Percentiles rank a stretch among this genome's conserved stretches.
phyloP scores from a whole-genome alignment of 1,284 basidiomycete genomes.

The Ganoderma sinense region DNA sequence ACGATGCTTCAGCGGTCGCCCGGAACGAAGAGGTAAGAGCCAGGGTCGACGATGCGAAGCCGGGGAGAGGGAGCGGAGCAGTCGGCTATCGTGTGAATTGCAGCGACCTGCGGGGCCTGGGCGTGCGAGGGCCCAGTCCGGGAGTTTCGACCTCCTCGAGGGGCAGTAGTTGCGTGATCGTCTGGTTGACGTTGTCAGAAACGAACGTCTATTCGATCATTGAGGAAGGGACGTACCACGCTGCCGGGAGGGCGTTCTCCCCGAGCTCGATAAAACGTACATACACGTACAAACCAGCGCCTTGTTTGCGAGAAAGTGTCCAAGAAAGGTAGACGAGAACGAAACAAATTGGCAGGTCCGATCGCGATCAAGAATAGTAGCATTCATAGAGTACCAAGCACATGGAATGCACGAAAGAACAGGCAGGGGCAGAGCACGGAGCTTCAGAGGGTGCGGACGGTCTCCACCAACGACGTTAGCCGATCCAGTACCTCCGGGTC shows the following conservation, averaged over 20 bases:
- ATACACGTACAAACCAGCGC: not conserved
- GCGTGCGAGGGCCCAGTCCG: not conserved
- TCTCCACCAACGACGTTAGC: slow-evolving; percentile 32
- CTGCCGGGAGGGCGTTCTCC: not conserved
- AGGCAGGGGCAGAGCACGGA: not conserved
- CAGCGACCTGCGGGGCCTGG: not conserved
- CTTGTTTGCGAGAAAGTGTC: slow-evolving; percentile 1
- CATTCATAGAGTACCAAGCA: not conserved
- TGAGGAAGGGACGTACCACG: not conserved
- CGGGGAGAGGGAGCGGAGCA: not conserved
- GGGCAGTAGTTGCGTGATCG: not conserved
- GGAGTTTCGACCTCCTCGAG: not conserved
- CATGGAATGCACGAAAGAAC: not conserved
- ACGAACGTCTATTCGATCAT: not conserved
- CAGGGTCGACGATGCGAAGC: not conserved
- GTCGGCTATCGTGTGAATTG: slow-evolving; percentile 3
- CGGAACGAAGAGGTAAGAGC: not conserved
- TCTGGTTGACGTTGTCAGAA: not conserved
- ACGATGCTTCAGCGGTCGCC: not conserved
- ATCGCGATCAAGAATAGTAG: not conserved
- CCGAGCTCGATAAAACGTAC: not conserved
- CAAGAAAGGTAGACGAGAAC: not conserved
- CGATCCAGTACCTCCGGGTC: slow-evolving; percentile 38
- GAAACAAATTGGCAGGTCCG: not conserved
- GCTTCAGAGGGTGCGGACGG: slow-evolving; percentile 31